Conservation (phyloP, 2,329 filamentous ascomycete genomes). For the Colletotrichum ledebouriae region DNA sequence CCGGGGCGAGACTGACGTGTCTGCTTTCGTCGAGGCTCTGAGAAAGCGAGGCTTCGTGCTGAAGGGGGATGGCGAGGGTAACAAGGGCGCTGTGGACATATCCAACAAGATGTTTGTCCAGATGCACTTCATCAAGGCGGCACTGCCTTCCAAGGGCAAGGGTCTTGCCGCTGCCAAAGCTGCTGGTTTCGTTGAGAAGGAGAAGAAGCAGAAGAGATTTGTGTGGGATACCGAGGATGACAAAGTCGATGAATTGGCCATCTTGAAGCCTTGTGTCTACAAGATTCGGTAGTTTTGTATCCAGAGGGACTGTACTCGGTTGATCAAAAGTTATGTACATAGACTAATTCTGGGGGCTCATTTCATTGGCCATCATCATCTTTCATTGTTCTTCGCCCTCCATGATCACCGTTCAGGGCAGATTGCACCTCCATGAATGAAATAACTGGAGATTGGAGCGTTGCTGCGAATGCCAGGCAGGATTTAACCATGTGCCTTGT, state of each 20-base stretch:
- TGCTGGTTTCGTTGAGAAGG: conserved; percentile 59
- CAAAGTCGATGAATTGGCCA: conserved; percentile 70
- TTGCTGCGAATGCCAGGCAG: no score
- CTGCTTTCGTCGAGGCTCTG: conserved; percentile 87
- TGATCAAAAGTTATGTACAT: conserved; percentile 22
- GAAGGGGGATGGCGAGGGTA: conserved; percentile 67
- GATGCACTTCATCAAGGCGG: conserved; percentile 94
- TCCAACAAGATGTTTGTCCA: conserved; percentile 98
- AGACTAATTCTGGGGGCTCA: no score
- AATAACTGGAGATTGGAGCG: no score
- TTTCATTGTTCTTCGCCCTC: no score
- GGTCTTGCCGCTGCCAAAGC: conserved; percentile 72
- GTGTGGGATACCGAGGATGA: conserved; percentile 68
- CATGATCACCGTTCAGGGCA: no score
- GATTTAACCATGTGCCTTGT: neutral
- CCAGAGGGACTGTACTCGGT: neutral
- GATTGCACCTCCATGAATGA: no score
- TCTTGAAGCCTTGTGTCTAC: conserved; percentile 96
- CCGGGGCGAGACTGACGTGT: conserved; percentile 84
- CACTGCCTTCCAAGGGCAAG: conserved; percentile 81
- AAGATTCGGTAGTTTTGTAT: conserved; percentile 76
- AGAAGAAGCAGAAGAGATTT: conserved; percentile 67
- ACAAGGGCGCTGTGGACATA: conserved; percentile 75
- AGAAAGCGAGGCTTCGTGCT: conserved; percentile 87
- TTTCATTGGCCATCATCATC: no score